Conservation (phyloP, 2,329 filamentous ascomycete genomes). For the Onygenales sp. region DNA sequence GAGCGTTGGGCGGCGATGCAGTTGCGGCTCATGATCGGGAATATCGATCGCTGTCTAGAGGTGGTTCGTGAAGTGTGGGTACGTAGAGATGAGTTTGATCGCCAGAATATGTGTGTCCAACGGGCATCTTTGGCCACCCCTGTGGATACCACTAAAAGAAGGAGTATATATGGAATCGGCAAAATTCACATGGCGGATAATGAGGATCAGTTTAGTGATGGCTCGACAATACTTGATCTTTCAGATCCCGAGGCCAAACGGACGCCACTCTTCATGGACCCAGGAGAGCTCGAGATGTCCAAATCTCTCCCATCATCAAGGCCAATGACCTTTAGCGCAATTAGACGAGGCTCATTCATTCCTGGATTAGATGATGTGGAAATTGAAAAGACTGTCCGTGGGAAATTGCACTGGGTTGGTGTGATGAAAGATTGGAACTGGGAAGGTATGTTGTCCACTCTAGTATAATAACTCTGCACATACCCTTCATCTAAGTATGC, state of each 20-base stretch:
- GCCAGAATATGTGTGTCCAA: conserved; percentile 26
- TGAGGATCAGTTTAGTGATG: not conserved
- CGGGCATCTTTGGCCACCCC: conserved; percentile 15
- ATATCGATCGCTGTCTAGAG: conserved; percentile 55
- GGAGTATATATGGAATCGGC: not conserved
- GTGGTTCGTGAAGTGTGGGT: conserved; percentile 59
- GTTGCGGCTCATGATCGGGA: conserved; percentile 55
- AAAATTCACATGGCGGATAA: not conserved
- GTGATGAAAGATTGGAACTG: conserved; percentile 66
- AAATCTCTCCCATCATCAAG: conserved; percentile 3
- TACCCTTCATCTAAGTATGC: not conserved
- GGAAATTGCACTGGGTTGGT: conserved; percentile 58
- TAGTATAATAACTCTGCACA: not conserved
- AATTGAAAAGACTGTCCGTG: conserved; percentile 54
- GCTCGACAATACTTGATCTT: not conserved
- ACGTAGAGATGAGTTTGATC: conserved; percentile 47
- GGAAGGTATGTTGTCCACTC: conserved; percentile 44
- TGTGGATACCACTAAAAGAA: conserved; percentile 12
- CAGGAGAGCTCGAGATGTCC: conserved; percentile 4
- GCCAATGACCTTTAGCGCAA: conserved; percentile 9
- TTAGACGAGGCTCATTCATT: conserved; percentile 21
- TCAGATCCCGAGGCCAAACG: not conserved
- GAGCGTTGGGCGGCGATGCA: conserved; percentile 54
- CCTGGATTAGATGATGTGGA: conserved; percentile 39
- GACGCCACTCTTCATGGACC: conserved; percentile 14